These are phyloP conservation scores for Stemphylium beticola DNA, from an alignment of 2,329 filamentous ascomycete species.

Conservation along the genomic window DNA sequence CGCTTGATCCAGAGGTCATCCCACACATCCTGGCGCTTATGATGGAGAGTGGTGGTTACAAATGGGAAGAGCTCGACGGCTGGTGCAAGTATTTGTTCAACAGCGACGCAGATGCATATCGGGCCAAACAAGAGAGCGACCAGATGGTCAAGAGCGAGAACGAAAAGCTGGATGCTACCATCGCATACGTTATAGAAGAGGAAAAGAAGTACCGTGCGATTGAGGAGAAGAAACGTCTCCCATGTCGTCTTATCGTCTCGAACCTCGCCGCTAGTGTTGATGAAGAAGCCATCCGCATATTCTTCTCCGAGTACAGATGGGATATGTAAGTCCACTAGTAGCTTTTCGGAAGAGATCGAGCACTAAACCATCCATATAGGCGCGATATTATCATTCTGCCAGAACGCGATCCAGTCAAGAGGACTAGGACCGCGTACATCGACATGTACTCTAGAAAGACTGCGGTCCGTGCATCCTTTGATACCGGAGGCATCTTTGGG, in stretches of 20 bases:
- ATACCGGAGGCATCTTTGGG: conserved; percentile 25
- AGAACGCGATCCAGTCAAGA: conserved; percentile 22
- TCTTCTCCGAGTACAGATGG: conserved; percentile 21
- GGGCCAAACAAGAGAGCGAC: conserved; percentile 13
- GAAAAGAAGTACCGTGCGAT: conserved; percentile 11
- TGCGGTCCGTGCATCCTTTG: conserved; percentile 22
- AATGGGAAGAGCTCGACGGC: conserved; percentile 16
- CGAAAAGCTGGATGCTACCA: conserved; percentile 10
- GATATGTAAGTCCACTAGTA: conserved; percentile 22
- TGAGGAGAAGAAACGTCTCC: conserved; percentile 17
- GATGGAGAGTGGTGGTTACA: conserved; percentile 15
- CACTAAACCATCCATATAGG: conserved; percentile 16
- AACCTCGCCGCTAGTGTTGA: conserved; percentile 37
- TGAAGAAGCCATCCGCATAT: conserved; percentile 17
- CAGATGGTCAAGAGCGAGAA: conserved; percentile 15
- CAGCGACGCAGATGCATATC: conserved; percentile 7
- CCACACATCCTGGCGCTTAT: conserved; percentile 16
- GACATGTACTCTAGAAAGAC: conserved; percentile 24
- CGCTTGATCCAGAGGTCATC: not conserved
- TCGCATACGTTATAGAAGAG: conserved; percentile 16
- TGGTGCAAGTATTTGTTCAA: conserved; percentile 26
- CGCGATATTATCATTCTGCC: conserved; percentile 23
- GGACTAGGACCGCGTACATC: conserved; percentile 31
- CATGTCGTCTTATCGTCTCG: conserved; percentile 27
- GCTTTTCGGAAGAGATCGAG: not conserved